These are phyloP conservation scores for Geotrichum macrosporum DNA, from an alignment of 1,139 yeast species.

Conservation along the genomic window DNA sequence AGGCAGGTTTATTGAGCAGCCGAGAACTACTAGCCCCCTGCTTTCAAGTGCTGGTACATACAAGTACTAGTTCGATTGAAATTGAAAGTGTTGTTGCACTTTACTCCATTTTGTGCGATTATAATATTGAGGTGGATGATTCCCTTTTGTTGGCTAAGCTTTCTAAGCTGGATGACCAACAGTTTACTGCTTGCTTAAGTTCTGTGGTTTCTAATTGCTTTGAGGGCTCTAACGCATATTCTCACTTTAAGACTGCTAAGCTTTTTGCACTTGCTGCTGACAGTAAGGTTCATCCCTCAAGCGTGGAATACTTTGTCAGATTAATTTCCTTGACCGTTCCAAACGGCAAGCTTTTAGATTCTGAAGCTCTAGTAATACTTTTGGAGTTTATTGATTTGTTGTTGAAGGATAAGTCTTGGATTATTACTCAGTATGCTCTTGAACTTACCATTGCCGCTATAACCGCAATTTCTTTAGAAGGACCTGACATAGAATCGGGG, in stretches of 20 bases:
- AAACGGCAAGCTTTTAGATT: conserved; percentile 3
- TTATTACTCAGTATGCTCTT: conserved; percentile 61
- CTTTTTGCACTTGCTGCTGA: conserved; percentile 16
- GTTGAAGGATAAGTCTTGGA: conserved; percentile 52
- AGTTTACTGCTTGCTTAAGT: conserved; percentile 5
- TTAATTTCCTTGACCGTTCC: conserved; percentile 4
- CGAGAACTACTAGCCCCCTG: conserved; percentile 9
- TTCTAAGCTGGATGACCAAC: conserved; percentile 5
- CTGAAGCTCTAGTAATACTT: conserved; percentile 15
- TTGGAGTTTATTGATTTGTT: conserved; percentile 39
- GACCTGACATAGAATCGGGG: conserved; percentile 10
- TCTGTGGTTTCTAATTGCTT: conserved; percentile 8
- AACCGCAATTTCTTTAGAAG: conserved; percentile 32
- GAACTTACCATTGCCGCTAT: conserved; percentile 49
- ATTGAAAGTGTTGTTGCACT: conserved; percentile 15
- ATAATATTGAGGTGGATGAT: conserved; percentile 14
- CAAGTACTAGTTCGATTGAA: conserved; percentile 1
- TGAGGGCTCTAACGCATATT: background rate
- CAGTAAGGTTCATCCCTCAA: conserved; percentile 6
- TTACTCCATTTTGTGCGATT: conserved; percentile 11
- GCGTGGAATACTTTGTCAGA: conserved; percentile 7
- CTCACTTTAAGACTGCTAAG: conserved; percentile 11
- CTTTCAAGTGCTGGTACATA: conserved; percentile 15
- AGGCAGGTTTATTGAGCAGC: background rate
- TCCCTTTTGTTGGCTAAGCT: conserved; percentile 3